Conservation (phyloP, 495 filamentous ascomycete species). For the Cercophora samala region DNA sequence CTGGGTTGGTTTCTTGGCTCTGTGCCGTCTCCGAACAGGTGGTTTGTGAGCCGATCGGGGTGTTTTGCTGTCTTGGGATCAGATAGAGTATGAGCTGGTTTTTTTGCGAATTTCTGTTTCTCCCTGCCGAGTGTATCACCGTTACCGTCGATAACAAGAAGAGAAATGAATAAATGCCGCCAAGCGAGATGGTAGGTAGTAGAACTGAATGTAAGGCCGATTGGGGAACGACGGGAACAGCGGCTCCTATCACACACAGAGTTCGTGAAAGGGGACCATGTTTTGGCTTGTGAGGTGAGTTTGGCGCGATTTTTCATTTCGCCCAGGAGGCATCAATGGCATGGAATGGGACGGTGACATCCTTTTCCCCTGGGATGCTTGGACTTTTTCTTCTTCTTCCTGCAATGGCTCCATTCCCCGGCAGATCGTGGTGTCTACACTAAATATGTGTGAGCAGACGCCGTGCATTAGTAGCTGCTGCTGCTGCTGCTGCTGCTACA, state of each 20-base stretch:
- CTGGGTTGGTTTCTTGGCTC: background rate
- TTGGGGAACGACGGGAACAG: background rate
- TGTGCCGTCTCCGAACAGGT: background rate
- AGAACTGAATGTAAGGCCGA: background rate
- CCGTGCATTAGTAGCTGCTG: background rate
- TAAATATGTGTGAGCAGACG: background rate
- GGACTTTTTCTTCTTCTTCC: background rate
- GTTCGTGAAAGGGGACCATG: background rate
- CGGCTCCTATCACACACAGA: background rate
- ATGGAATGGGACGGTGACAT: background rate
- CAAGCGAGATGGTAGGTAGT: conserved; percentile 7
- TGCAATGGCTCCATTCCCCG: background rate
- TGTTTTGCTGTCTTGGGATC: background rate
- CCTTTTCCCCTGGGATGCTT: background rate
- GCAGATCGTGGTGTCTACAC: background rate
- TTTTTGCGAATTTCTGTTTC: background rate
- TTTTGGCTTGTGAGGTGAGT: background rate
- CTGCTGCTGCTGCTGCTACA: background rate
- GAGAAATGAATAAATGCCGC: conserved; percentile 1
- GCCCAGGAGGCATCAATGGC: no score
- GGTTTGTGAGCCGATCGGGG: background rate
- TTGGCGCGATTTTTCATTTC: background rate
- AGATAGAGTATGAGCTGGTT: background rate
- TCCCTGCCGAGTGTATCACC: background rate
- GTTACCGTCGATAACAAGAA: background rate